A percentile compares a stretch with the other conserved stretches of the same genome.
These are phyloP conservation scores for Chrysanthemum lavandulifolium DNA, from an alignment of 129 eudicot species.

Conservation along the genomic window DNA sequence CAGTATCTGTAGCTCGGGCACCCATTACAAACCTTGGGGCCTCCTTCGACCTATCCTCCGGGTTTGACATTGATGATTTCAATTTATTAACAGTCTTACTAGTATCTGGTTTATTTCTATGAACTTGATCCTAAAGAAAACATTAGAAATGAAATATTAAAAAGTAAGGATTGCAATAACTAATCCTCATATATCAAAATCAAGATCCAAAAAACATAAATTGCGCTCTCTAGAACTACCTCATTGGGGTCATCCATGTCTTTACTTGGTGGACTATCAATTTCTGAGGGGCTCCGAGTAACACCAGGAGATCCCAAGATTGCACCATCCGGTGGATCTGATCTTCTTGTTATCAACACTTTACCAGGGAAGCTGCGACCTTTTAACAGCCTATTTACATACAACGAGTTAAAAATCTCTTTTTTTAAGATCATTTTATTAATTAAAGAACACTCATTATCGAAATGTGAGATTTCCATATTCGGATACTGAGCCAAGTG, in stretches of 20 bases:
- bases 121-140: slow-evolving; percentile 48
- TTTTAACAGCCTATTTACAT: slow-evolving; percentile 63
- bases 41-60: slow-evolving; percentile 53
- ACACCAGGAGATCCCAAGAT: slow-evolving; percentile 58
- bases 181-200: slow-evolving; percentile 7
- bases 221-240: slow-evolving; percentile 36
- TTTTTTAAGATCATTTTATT: too few relatives aligned
- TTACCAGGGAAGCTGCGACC: slow-evolving; percentile 98
- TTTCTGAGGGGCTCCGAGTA: slow-evolving; percentile 54
- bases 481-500: too few relatives aligned
- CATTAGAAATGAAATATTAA: slow-evolving; percentile 1
- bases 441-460: too few relatives aligned
- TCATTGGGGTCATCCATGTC: slow-evolving; percentile 48
- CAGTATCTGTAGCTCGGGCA: slow-evolving; percentile 90
- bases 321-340: slow-evolving; percentile 66
- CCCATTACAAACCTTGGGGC: slow-evolving; percentile 64
- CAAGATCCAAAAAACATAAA: neutral
- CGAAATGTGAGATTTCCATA: too few relatives aligned
- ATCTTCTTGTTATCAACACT: slow-evolving; percentile 73
- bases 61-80: slow-evolving; percentile 46
- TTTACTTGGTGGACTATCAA: slow-evolving; percentile 47
- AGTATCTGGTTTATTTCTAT: slow-evolving; percentile 36
- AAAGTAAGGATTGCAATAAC: neutral
- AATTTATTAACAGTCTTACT: slow-evolving; percentile 43
- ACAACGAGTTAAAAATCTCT: neutral